A percentile compares a stretch with the other conserved stretches of the same genome.
phyloP scores from a whole-genome alignment of 2,329 filamentous ascomycete species.

The Trichophyton mentagrophytes region DNA sequence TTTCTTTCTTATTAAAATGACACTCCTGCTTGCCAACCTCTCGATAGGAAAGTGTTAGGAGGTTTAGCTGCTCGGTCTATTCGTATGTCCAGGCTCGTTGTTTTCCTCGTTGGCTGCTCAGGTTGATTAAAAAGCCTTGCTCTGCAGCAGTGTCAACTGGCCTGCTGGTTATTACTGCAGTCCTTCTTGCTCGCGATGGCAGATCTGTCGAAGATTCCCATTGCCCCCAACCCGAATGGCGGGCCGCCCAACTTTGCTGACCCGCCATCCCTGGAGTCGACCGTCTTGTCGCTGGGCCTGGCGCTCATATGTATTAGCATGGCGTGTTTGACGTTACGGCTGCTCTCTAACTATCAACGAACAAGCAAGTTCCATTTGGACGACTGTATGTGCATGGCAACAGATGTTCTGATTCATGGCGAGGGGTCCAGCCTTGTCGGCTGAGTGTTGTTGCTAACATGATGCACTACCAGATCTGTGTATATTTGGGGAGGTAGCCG shows the following conservation, averaged over 20 bases:
- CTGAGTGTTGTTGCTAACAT: background rate
- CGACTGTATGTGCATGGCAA: background rate
- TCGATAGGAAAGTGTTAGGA: background rate
- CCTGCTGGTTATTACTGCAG: too few species aligned
- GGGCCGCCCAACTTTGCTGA: background rate
- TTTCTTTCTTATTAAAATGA: slow-evolving; percentile 1
- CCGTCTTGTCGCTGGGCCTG: background rate
- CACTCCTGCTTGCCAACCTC: background rate
- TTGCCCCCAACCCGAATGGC: slow-evolving; percentile 1
- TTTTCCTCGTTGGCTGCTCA: background rate
- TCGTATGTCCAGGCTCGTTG: background rate
- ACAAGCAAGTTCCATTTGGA: background rate
- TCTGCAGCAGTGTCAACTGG: background rate
- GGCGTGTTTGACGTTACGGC: background rate
- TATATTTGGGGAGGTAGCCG: background rate
- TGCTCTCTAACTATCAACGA: background rate
- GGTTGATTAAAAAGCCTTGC: background rate
- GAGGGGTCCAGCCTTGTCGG: background rate
- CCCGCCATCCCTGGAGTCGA: background rate
- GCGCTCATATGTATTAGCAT: background rate
- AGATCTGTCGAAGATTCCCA: slow-evolving; percentile 1
- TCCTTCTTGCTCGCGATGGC: background rate
- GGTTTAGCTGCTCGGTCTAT: background rate
- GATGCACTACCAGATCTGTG: background rate
- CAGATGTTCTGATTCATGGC: background rate